A percentile compares a stretch with the other conserved stretches of the same genome.
phyloP scores from a whole-genome alignment of 2,329 filamentous ascomycete genomes.

The Beauveria caledonica region DNA sequence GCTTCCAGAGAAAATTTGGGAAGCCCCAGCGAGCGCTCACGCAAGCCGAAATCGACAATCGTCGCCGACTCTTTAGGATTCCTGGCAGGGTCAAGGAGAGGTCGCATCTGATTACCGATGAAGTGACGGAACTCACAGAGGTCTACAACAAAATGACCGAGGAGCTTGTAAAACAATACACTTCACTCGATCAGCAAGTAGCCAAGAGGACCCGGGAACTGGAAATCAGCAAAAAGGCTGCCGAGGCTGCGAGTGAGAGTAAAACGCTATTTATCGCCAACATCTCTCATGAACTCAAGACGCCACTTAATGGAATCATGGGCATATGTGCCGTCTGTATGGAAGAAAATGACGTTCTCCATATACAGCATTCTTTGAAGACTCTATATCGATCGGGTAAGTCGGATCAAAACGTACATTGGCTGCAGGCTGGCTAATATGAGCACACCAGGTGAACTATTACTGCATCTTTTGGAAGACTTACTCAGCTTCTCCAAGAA shows the following conservation, averaged over 20 bases:
- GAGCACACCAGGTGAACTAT: conserved; percentile 47
- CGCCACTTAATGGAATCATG: conserved; percentile 88
- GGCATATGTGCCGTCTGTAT: conserved; percentile 92
- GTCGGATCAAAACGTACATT: neutral
- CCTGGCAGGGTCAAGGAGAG: conserved; percentile 72
- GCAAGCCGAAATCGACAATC: conserved; percentile 27
- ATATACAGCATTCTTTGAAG: conserved; percentile 75
- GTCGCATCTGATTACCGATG: conserved; percentile 71
- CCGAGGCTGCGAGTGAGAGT: conserved; percentile 91
- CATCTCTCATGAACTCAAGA: conserved; percentile 81
- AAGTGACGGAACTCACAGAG: conserved; percentile 70
- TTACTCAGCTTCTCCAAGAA: conserved; percentile 91
- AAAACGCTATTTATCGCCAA: conserved; percentile 98
- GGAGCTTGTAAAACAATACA: conserved; percentile 80
- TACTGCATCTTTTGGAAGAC: conserved; percentile 82
- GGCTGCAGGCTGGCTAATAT: neutral
- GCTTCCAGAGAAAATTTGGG: conserved; percentile 29
- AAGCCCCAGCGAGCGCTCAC: conserved; percentile 21
- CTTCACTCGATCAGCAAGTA: conserved; percentile 75
- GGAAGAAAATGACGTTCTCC: conserved; percentile 73
- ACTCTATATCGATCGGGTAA: conserved; percentile 76
- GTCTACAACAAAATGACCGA: conserved; percentile 95
- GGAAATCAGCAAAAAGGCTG: conserved; percentile 82
- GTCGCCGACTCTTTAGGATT: conserved; percentile 64
- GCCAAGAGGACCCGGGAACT: conserved; percentile 74